Evolutionary conservation across 805 yeast genomes (phyloP), one percentile per base, ranked within the genome.

Genomic region (Candida tammaniensis): DNA sequence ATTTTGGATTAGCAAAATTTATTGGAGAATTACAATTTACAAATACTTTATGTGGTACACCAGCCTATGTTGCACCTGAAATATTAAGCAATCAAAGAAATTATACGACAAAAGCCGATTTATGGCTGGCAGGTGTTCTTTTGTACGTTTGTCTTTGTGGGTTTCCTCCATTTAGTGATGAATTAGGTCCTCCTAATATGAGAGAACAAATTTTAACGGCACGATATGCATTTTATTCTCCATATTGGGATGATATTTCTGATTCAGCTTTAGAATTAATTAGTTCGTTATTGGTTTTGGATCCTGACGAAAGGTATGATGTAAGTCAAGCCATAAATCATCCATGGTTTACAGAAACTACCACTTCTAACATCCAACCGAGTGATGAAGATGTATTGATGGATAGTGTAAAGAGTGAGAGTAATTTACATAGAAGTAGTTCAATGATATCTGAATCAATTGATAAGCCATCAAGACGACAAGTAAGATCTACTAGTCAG

Each of bases 21-120:
- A 72, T 84, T 27, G 91, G 91, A 5, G 87, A 82, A 46, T 59
- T 77, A 43, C 75, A 78, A 40, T 82, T 82, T 51, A 82, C 94
- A 7, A 79, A 79, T 46, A 85, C 94, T 0, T 57, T 85, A 25
- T 85, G 94, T 59, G 94, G 94, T 2, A 85, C 94, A 0, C 94
- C 94, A 0, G 87, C 91, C 0, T 85, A 85, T 51, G 93, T 85
- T 13, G 93, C 93, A 0, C 94, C 94, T 0, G 94, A 85, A 49
- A 82, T 85, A 5, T 48, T 76, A 18, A 65, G 55, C 11, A 78
- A 79, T 55, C 67, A 72, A 8, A 55, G 81, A 20, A 67, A 70
- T 44, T 85, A 85, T 47, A 72, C 84, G 21, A 80, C 82, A 22
- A 76, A 82, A 27, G 87, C 81, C 9, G 94, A 85, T 54, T 58